A percentile compares a stretch with the other conserved stretches of the same genome.
Evolutionary conservation across 2,329 filamentous ascomycete genomes (phyloP).

Genomic region (Ciborinia camelliae): DNA sequence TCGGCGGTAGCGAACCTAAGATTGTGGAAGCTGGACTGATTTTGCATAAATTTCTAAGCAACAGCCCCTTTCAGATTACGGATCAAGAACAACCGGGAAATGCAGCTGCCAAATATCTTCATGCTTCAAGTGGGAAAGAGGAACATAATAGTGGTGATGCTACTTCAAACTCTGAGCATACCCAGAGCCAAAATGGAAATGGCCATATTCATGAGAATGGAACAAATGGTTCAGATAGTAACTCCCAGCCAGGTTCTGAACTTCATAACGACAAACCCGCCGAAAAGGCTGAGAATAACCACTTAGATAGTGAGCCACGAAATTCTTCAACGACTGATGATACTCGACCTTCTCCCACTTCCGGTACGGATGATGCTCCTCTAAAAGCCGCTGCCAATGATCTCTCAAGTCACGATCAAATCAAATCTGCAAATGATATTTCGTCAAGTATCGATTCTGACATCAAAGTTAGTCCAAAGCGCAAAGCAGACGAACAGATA

Average conservation of each 20-base stretch:
- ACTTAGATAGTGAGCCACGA: neutral
- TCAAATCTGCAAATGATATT: constrained; percentile 9
- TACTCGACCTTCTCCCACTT: neutral
- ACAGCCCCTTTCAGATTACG: constrained; percentile 49
- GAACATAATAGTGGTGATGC: neutral
- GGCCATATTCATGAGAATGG: constrained; percentile 11
- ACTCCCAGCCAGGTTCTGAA: constrained; percentile 10
- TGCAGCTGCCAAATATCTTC: constrained; percentile 17
- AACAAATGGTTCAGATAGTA: constrained; percentile 11
- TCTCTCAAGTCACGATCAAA: constrained; percentile 28
- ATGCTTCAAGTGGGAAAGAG: constrained; percentile 15
- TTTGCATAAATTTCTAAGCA: constrained; percentile 65
- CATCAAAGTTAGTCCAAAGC: constrained; percentile 12
- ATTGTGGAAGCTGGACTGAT: constrained; percentile 72
- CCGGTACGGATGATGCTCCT: constrained; percentile 28
- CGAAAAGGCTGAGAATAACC: constrained; percentile 24
- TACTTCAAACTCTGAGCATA: neutral
- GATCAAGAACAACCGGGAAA: constrained; percentile 11
- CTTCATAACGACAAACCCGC: neutral
- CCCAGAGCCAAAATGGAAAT: constrained; percentile 12
- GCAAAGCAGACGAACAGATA: constrained; percentile 16
- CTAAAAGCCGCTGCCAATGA: constrained; percentile 33
- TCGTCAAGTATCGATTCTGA: constrained; percentile 6
- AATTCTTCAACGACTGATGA: constrained; percentile 1
- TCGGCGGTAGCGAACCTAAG: constrained; percentile 67